Conservation (phyloP, 352 stramenopile genomes). For the Pythium sp. region DNA sequence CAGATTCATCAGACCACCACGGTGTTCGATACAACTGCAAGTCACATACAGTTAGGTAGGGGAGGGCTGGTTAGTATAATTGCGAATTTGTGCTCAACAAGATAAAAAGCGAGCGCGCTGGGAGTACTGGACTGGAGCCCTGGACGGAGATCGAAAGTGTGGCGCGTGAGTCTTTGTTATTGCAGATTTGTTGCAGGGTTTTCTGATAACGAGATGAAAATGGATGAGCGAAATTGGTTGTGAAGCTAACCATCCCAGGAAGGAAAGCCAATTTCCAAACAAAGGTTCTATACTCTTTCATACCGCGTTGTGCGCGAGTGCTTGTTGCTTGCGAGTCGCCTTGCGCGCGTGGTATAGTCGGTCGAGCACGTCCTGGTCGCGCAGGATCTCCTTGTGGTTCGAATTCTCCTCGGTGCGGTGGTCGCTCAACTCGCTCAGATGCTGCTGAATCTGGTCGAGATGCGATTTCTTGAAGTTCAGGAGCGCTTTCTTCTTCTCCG, state of each 20-base stretch:
- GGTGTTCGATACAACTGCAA: constrained; percentile 34
- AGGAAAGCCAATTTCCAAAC: not conserved
- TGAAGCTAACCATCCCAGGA: not conserved
- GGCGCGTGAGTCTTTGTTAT: constrained; percentile 22
- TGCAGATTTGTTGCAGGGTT: constrained; percentile 29
- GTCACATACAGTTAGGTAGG: not conserved
- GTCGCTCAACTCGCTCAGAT: constrained; percentile 8
- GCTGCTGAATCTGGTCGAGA: constrained; percentile 30
- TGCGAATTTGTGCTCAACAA: not conserved
- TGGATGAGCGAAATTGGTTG: not conserved
- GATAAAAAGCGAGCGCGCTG: not conserved
- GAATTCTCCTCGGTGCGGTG: not conserved
- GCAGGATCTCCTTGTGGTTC: constrained; percentile 6
- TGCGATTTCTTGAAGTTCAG: constrained; percentile 28
- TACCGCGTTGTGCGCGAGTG: constrained; percentile 20
- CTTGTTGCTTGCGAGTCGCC: constrained; percentile 19
- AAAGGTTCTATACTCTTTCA: not conserved
- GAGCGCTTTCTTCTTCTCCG: constrained; percentile 24
- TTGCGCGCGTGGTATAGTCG: constrained; percentile 20
- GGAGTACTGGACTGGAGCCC: constrained; percentile 28
- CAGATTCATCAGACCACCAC: constrained; percentile 43
- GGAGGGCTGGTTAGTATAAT: too few species aligned
- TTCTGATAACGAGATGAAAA: not conserved
- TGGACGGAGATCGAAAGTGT: constrained; percentile 22
- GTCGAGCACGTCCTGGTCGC: constrained; percentile 25